Conservation (phyloP, 768 basidiomycete species). For the Pulveroboletus sp. region DNA sequence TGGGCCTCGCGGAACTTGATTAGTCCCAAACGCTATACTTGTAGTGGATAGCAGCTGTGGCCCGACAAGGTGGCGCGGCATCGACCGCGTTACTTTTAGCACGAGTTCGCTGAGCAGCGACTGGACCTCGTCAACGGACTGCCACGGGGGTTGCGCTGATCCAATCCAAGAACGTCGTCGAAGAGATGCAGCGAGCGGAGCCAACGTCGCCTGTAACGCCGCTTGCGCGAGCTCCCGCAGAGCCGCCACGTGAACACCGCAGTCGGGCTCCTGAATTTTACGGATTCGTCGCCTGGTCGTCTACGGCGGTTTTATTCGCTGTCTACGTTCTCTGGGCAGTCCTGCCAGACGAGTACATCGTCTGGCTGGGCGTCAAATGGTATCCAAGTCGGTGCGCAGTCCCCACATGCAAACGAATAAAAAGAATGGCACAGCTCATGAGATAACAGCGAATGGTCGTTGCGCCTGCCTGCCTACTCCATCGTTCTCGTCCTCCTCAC, state of each 20-base stretch:
- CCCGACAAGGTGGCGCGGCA: constrained; percentile 15
- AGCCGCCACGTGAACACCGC: constrained; percentile 41
- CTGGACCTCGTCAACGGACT: neutral
- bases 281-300: constrained; percentile 85
- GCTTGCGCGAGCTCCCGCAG: constrained; percentile 38
- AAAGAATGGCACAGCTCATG: neutral
- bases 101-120: neutral
- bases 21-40: no score
- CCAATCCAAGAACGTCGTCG: no score
- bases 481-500: constrained; percentile 66
- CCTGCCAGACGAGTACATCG: constrained; percentile 66
- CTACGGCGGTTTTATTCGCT: constrained; percentile 64
- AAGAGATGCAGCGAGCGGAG: constrained; percentile 11
- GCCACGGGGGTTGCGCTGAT: constrained; percentile 21
- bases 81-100: neutral
- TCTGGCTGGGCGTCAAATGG: constrained; percentile 68
- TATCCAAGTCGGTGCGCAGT: constrained; percentile 74
- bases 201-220: constrained; percentile 45
- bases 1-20: neutral
- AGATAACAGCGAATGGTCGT: constrained; percentile 71
- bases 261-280: constrained; percentile 82
- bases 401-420: neutral
- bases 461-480: constrained; percentile 76
- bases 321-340: constrained; percentile 78
- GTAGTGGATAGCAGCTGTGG: neutral